phyloP scores from a whole-genome alignment of 208 protist species.

The Trypanosoma platydactyli region DNA sequence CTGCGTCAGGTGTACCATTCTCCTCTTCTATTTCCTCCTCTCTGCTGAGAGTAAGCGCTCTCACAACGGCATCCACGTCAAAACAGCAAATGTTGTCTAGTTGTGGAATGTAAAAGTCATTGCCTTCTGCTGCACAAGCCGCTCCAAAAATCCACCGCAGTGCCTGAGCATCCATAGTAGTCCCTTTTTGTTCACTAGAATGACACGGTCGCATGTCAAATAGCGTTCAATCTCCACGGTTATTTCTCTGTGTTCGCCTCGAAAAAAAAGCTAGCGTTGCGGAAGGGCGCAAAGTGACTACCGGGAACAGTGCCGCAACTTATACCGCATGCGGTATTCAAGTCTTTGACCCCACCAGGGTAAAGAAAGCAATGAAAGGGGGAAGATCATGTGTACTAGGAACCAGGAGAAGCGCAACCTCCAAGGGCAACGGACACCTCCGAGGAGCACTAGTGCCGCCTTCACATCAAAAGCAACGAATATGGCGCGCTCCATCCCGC shows the following conservation, averaged over 20 bases:
- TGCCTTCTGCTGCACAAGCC: conserved; percentile 14
- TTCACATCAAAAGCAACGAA: conserved; percentile 65
- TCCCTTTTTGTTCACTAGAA: conserved; percentile 74
- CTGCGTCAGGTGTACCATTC: neutral
- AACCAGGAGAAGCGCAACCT: conserved; percentile 46
- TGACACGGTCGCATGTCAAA: conserved; percentile 32
- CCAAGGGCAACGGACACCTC: conserved; percentile 38
- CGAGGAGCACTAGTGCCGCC: conserved; percentile 25
- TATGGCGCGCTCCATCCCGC: conserved; percentile 33
- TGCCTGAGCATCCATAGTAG: conserved; percentile 47
- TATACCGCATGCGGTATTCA: conserved; percentile 5
- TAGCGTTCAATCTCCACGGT: conserved; percentile 20
- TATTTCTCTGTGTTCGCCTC: conserved; percentile 34
- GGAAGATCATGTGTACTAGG: conserved; percentile 4
- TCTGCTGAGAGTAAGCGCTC: conserved; percentile 8
- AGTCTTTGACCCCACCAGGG: conserved; percentile 15
- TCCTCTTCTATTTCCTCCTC: neutral
- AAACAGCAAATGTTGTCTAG: conserved; percentile 44
- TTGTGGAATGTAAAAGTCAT: conserved; percentile 23
- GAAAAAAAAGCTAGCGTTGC: conserved; percentile 50
- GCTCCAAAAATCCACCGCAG: conserved; percentile 60
- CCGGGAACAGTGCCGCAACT: conserved; percentile 26
- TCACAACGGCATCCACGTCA: conserved; percentile 35
- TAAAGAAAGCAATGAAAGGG: conserved; percentile 27
- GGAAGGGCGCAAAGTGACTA: conserved; percentile 49